These are phyloP conservation scores for Chlamydomonas reinhardtii DNA, from an alignment of 163 green algal species.

Conservation along the genomic window DNA sequence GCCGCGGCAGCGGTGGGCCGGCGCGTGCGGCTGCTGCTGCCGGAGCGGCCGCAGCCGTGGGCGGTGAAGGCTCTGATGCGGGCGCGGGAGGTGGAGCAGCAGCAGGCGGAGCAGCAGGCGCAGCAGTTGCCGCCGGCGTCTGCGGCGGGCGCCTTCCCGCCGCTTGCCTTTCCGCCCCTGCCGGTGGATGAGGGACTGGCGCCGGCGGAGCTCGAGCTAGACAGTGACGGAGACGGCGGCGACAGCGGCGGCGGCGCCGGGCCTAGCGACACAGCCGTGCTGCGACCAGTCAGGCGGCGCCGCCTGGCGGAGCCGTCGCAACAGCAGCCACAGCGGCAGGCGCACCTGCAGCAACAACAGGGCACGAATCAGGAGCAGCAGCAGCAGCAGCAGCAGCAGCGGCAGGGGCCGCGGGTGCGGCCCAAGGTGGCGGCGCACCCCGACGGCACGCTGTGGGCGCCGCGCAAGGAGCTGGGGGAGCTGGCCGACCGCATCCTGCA, in stretches of 20 bases:
- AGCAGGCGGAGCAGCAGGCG: not conserved
- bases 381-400: no score
- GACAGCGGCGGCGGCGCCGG: no score
- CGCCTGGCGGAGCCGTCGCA: not conserved
- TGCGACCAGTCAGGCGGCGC: no score
- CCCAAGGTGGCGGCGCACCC: not conserved
- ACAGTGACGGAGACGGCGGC: no score
- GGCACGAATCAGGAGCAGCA: not conserved
- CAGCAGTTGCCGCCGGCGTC: no score
- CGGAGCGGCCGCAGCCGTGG: conserved; percentile 30
- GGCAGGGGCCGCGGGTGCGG: not conserved
- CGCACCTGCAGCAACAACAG: not conserved
- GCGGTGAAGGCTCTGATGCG: not conserved
- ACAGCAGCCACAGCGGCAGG: not conserved
- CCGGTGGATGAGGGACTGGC: no score
- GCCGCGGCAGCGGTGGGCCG: not conserved
- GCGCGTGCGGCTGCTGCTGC: conserved; percentile 19
- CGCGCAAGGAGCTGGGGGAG: not conserved
- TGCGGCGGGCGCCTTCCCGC: no score
- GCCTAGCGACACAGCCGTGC: no score
- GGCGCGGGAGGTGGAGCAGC: not conserved
- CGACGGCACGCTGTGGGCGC: conserved; percentile 5
- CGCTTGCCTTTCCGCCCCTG: no score
- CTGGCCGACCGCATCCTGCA: not conserved
- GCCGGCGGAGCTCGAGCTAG: no score